Base-by-base conservation (phyloP, 495 filamentous ascomycete genomes). In the Neurospora sp. region DNA sequence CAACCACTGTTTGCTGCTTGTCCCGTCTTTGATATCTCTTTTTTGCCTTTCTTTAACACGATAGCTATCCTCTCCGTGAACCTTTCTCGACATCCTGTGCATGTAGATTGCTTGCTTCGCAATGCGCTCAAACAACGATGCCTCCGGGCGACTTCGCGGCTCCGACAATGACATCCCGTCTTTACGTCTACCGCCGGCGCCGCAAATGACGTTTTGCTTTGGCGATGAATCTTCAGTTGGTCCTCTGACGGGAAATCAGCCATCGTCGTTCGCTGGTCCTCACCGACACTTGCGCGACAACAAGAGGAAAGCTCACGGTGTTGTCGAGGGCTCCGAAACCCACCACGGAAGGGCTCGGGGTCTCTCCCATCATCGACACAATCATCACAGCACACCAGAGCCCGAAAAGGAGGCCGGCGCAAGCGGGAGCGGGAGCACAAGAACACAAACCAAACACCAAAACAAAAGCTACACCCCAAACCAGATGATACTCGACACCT, bases 151-250 rank as follows among this genome's bases (percentile, higher is more conserved):
- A 59, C 71, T 75, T 69, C 76, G 76, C 74, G 75, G 61, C 68
- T 69, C 76, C 48, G 76, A 76, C 69, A 75, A 76, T 68, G 79
- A 82, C 27, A 71, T 72, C 9, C 75, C 77, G 12, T 72, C 77
- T 69, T 79, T 81, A 59, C 68, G 72, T 74, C 72, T 79, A 39
- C 76, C 76, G 1, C 16, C 74, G 40, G 74, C 75, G 9, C 79
- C 85, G 44, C 85, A 86, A 31, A 89, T 89, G 85, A 87, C 85
- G 37, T 89, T 86, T 72, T 84, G 87, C 73, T 77, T 89, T 48
- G 84, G 84, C 72, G 85, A 88, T 73, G 88, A 89, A 75, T 83
- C 85, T 39, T 78, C 82, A 35, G 79, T 88, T 68, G 83, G 84
- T 73, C 81, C 85, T n/a, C 81, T 83, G 31, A 74, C 75, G 38